Evolutionary conservation across 2,329 filamentous ascomycete genomes (phyloP), one percentile per base, ranked within the genome.

Genomic region (Apiospora rasikravindrae): DNA sequence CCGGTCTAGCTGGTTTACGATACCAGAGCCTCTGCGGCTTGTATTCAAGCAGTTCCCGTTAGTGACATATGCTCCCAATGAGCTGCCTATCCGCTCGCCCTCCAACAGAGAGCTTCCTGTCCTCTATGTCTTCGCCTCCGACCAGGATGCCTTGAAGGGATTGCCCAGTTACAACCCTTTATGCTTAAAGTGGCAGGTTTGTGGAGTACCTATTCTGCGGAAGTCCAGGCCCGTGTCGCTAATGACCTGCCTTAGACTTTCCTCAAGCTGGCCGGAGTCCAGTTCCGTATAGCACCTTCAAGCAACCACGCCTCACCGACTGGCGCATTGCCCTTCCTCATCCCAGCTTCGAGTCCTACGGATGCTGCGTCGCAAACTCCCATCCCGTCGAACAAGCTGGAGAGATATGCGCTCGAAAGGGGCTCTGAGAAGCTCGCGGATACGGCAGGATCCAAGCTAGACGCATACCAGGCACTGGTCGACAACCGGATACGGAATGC

Each of bases 141-240:
- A 89, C 1, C 84, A 87, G n/a, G 92, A 90, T 77, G 92, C 91
- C 45, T 81, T 82, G 71, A 79, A 80, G 51, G 91, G 90, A 5
- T 83, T 86, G 42, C 93, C 95, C 37, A 97, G 94, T 75, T 97
- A 93, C 84, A 98, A 98, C 81, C 96, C 96, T 14, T 90, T 91
- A 72, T 99, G 96, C 85, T 86, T 98, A 79, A 98, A 96, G 86
- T 98, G 95, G 95, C 96, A 98, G 93, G 94, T 96, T 78, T 76
- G 90, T 81, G 68, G 11, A 44, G 13, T 44, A 24, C 44, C n/a
- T 19, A n/a, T 26, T 10, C 26, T 47, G 42, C 40, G 40, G 44
- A 44, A 16, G 40, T 44, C 68, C 10, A 33, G 24, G 11, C 72
- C 19, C 13, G n/a, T 44, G 33, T 64, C 16, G 19, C 33, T 26